Evolutionary conservation across 352 stramenopile species (phyloP), one percentile per base, ranked within the genome.

Genomic region (Phytophthora macrochlamydospora): DNA sequence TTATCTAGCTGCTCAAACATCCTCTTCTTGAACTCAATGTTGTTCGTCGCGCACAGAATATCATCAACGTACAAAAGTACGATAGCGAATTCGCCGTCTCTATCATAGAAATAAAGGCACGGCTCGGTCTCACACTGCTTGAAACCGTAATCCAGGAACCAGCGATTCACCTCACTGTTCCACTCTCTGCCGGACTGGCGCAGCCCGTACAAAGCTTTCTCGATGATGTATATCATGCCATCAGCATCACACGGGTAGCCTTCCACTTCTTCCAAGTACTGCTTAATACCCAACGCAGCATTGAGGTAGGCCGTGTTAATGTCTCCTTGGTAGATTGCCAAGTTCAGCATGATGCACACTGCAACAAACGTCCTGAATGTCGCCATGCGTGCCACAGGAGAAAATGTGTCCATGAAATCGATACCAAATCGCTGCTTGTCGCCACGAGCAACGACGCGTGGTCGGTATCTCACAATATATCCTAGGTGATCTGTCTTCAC

Each of bases 381-480:
- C 9, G 52, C 28, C 52, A 68, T 62, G 18, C 51, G 46, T 18
- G 44, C 45, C 2, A 67, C 58, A 11, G 48, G 58, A 51, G 32
- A 53, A 24, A 53, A 50, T 4, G 53, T 56, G 12, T 69, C 62
- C 1, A 12, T n/a, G 30, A 37, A 63, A 28, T 50, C 29, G n/a
- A 63, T 42, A 29, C 53, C 62, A 9, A 18, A 38, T 14, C 38
- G 38, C 4, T 69, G 53, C 7, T 63, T 59, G 29, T 64, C 31
- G 5, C 62, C 37, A 32, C 50, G 42, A 12, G 48, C 62, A 1
- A 70, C 62, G 33, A 65, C 56, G 7, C 62, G 48, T 1, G 62
- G 38, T 40, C 50, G 14, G 7, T 65, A 70, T 7, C 42, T 3
- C 3, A 60, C 6, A 1, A 69, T 48, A 29, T 59, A 55, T 2